Percentiles rank a stretch among this genome's conserved stretches.
Conservation (phyloP, 2,329 filamentous ascomycete genomes). For the Aspergillus oerlinghausenensis region DNA sequence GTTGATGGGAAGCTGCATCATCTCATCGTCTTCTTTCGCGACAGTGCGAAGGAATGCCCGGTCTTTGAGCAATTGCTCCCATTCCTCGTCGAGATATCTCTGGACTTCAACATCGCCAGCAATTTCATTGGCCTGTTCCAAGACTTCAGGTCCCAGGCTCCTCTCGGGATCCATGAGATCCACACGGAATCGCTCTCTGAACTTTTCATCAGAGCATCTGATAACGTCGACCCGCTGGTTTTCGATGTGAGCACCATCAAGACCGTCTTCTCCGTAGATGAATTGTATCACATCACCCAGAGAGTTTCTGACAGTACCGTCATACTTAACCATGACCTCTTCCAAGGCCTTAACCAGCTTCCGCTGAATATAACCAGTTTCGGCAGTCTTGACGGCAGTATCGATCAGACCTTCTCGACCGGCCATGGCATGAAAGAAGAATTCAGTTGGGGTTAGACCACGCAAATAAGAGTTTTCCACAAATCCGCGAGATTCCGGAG, state of each 20-base stretch:
- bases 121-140: constrained; percentile 84
- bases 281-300: constrained; percentile 96
- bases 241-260: constrained; percentile 91
- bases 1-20: constrained; percentile 89
- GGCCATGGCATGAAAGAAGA: constrained; percentile 99
- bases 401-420: constrained; percentile 99
- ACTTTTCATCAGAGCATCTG: constrained; percentile 69
- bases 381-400: constrained; percentile 98
- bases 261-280: constrained; percentile 93
- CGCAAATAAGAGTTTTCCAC: constrained; percentile 98
- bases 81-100: constrained; percentile 81
- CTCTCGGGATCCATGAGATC: constrained; percentile 73
- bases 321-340: constrained; percentile 96
- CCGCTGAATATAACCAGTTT: constrained; percentile 98
- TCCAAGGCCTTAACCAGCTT: constrained; percentile 97
- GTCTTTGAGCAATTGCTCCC: constrained; percentile 70
- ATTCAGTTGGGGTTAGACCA: constrained; percentile 90
- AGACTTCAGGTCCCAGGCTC: constrained; percentile 61
- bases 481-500: constrained; percentile 91
- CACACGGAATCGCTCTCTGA: constrained; percentile 76
- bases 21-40: constrained; percentile 72
- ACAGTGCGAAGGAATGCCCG: constrained; percentile 69
- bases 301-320: constrained; percentile 95
- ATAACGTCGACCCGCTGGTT: constrained; percentile 86
- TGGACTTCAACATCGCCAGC: constrained; percentile 84